Evolutionary conservation across 257 asterid genomes (phyloP), one percentile per base, ranked within the genome.

Genomic region (Primulina huaijiensis): DNA sequence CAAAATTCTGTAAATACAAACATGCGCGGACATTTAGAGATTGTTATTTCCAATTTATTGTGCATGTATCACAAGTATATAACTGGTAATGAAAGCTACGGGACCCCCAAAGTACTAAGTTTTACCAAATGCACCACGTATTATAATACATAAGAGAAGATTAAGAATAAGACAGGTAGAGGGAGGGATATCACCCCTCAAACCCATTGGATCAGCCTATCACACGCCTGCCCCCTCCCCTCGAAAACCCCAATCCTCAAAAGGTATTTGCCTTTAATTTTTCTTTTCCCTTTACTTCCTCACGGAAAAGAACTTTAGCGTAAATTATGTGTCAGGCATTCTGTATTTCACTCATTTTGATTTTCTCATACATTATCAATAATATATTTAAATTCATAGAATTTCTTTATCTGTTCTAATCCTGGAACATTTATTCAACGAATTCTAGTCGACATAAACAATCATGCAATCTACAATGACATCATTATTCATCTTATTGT

Each of bases 41-140:
- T 67, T 62, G 17, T 37, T 19, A 14, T 46, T 12, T 3, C 53
- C 55, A 46, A 65, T 34, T 62, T 17, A 29, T 37, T 34, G 34
- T 23, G 69, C 31, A 31, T 68, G 72, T 23, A 62, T 59, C 65
- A 43, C 38, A 66, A 64, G 27, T 21, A 74, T n/a, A 58, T 58
- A 55, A 19, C 29, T 10, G 11, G 64, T 43, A 61, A 12, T 11
- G 55, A 12, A 43, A 43, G 55, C 6, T 14, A 4, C 3, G 29
- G 33, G 29, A 34, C 14, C 23, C 25, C 6, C n/a, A 29, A 60
- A 10, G 3, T 10, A 16, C n/a, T 25, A 10, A 40, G 30, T 31
- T 72, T 59, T 64, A 30, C 67, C 20, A 34, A 66, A 43, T 57
- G 21, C 27, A 53, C 37, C 57, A 9, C 34, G 38, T 64, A 20